Evolutionary conservation across 306 rosid genomes (phyloP).

Genomic region (Pyrus bretschneideri): DNA sequence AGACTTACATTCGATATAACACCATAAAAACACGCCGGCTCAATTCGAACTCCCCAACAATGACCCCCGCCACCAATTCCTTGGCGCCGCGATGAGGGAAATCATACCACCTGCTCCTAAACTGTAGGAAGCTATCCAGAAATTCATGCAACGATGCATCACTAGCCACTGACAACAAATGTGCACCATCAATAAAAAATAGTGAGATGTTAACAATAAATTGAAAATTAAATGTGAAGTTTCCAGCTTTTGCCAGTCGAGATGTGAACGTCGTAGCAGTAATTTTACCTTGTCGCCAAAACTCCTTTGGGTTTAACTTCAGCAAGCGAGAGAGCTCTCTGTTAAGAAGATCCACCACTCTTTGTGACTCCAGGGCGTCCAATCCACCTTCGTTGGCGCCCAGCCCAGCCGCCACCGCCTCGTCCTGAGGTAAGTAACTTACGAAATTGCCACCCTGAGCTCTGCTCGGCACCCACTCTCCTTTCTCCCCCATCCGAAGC

Average conservation of each 20-base stretch:
- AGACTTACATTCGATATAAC: constrained; percentile 89
- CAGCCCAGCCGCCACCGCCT: constrained; percentile 88
- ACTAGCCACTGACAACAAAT: constrained; percentile 58
- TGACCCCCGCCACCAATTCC: constrained; percentile 80
- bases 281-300: constrained; percentile 75
- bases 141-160: constrained; percentile 80
- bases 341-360: constrained; percentile 86
- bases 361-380: constrained; percentile 88
- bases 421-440: constrained; percentile 84
- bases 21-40: constrained; percentile 88
- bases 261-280: neutral
- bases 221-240: neutral
- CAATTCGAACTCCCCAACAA: constrained; percentile 80
- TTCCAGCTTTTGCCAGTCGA: neutral
- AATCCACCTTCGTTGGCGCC: constrained; percentile 78
- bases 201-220: neutral
- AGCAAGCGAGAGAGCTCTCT: constrained; percentile 70
- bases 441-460: constrained; percentile 54
- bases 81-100: constrained; percentile 72
- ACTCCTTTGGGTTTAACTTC: constrained; percentile 72
- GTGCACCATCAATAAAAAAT: neutral
- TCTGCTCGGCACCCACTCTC: constrained; percentile 38
- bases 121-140: constrained; percentile 78
- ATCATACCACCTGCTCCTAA: constrained; percentile 96
- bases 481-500: constrained; percentile 31